Evolutionary conservation across 1,139 yeast species (phyloP).

Genomic region (Yamadazyma sp.): DNA sequence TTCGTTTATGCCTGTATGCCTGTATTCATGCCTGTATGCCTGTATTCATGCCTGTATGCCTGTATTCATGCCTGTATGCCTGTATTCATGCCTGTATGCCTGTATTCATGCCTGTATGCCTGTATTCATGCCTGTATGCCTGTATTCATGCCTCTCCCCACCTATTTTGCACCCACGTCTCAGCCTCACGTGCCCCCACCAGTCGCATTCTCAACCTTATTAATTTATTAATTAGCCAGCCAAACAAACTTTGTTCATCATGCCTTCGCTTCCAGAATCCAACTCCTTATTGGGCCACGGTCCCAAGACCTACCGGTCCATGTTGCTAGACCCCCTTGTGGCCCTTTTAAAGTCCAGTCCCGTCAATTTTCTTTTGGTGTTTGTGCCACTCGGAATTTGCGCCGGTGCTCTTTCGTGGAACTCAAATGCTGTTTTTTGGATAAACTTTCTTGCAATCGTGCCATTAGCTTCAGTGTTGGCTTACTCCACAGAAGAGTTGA

Average conservation of each 20-base stretch:
- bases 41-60: too few species aligned
- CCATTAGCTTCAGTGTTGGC: constrained; percentile 91
- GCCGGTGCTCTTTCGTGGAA: constrained; percentile 63
- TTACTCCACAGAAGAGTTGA: constrained; percentile 88
- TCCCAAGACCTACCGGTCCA: background rate
- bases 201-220: too few species aligned
- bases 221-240: too few species aligned
- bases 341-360: constrained; percentile 62
- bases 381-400: constrained; percentile 84
- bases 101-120: too few species aligned
- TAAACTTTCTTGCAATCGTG: constrained; percentile 86
- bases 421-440: constrained; percentile 60
- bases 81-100: too few species aligned
- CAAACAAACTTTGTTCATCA: too few species aligned
- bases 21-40: too few species aligned
- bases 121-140: too few species aligned
- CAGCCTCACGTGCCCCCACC: too few species aligned
- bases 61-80: too few species aligned
- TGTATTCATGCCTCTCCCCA: background rate
- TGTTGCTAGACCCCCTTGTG: constrained; percentile 13
- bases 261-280: constrained; percentile 5
- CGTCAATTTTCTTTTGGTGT: constrained; percentile 71
- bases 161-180: too few species aligned
- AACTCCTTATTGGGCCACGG: constrained; percentile 4
- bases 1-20: too few species aligned